Evolutionary conservation across 495 filamentous ascomycete species (phyloP).

Genomic region (Penicillium psychrofluorescens): DNA sequence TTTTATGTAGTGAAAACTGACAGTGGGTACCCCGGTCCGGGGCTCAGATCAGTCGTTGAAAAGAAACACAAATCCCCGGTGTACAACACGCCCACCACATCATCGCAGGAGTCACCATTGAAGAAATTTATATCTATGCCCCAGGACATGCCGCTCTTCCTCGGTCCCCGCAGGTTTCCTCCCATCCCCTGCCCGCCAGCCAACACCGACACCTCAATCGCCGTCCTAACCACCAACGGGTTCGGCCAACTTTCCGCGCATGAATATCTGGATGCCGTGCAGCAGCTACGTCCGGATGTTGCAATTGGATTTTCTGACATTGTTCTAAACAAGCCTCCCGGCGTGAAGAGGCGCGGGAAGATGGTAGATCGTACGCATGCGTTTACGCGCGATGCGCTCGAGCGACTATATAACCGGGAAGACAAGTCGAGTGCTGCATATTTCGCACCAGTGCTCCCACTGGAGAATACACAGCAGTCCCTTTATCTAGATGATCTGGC

Average conservation of each 20-base stretch:
- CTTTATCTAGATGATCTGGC: constrained; percentile 66
- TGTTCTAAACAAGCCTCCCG: constrained; percentile 48
- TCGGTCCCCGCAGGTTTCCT: constrained; percentile 72
- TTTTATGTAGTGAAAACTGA: constrained; percentile 6
- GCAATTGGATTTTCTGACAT: constrained; percentile 74
- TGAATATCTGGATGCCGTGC: constrained; percentile 58
- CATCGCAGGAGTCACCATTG: constrained; percentile 43
- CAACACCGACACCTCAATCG: constrained; percentile 66
- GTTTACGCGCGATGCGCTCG: constrained; percentile 50
- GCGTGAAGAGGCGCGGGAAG: constrained; percentile 62
- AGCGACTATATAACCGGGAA: constrained; percentile 45
- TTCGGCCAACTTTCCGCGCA: constrained; percentile 61
- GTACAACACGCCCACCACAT: constrained; percentile 33
- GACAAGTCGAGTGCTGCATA: constrained; percentile 36
- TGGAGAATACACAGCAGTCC: constrained; percentile 64
- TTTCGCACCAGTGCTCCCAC: constrained; percentile 76
- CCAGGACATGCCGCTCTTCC: constrained; percentile 53
- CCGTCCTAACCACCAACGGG: constrained; percentile 75
- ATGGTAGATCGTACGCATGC: constrained; percentile 80
- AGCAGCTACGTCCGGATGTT: constrained; percentile 69
- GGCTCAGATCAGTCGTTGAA: constrained; percentile 64
- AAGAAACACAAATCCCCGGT: constrained; percentile 42
- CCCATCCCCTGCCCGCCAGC: constrained; percentile 63
- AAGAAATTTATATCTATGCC: constrained; percentile 64
- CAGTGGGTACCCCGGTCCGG: constrained; percentile 21